Conservation (phyloP, 129 eudicot genomes). For the Chrysanthemum seticuspe region DNA sequence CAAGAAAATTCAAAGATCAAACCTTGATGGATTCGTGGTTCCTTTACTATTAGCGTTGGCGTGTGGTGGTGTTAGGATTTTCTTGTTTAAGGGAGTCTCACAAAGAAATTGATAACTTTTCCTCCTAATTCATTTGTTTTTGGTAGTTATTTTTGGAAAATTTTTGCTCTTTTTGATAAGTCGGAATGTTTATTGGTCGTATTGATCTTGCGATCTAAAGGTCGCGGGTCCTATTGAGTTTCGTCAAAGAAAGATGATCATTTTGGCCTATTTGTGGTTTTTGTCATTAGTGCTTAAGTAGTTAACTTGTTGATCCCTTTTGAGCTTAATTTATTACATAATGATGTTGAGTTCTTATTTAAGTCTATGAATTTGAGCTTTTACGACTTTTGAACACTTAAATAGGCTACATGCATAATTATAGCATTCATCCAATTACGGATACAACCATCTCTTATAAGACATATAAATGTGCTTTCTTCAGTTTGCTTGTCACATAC, state of each 20-base stretch:
- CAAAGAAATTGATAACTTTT: conserved; percentile 45
- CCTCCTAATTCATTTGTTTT: neutral
- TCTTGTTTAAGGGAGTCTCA: conserved; percentile 53
- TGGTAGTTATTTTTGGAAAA: conserved; percentile 10
- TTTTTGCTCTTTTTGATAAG: conserved; percentile 30
- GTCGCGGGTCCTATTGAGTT: conserved; percentile 31
- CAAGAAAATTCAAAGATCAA: conserved; percentile 33
- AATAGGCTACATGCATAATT: too few species aligned
- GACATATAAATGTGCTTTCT: too few species aligned
- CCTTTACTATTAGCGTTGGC: conserved; percentile 55
- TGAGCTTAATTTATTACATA: too few species aligned
- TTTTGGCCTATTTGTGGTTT: neutral
- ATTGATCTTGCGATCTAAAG: conserved; percentile 31
- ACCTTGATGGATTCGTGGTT: conserved; percentile 38
- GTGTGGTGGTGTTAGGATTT: conserved; percentile 70
- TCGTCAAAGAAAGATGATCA: conserved; percentile 21
- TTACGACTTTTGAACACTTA: too few species aligned
- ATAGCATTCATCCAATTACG: too few species aligned
- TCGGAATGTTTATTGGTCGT: conserved; percentile 25
- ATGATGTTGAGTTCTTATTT: too few species aligned
- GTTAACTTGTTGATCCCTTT: neutral
- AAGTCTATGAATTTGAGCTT: too few species aligned
- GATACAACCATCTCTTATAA: too few species aligned
- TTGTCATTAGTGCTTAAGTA: neutral
- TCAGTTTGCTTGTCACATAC: too few species aligned